phyloP scores from a whole-genome alignment of 23 red algal genomes.

The Gracilaria caudata region DNA sequence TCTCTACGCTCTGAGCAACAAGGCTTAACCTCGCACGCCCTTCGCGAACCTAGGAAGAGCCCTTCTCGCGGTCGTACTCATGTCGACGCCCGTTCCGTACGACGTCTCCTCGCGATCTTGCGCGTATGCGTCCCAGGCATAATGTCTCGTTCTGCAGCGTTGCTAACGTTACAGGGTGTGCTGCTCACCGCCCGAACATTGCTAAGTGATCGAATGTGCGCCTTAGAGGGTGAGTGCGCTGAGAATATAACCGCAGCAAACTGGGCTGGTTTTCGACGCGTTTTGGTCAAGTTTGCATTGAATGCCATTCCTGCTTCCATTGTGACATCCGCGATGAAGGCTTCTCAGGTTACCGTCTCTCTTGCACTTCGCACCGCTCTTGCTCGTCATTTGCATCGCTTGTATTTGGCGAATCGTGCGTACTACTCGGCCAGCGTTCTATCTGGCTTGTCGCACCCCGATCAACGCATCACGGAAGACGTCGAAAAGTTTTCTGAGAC shows the following conservation, averaged over 20 bases:
- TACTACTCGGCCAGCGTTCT: slow-evolving; percentile 81
- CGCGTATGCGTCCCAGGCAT: slow-evolving; percentile 66
- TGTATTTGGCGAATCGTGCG: slow-evolving; percentile 61
- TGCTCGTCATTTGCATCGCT: slow-evolving; percentile 57
- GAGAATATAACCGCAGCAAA: slow-evolving; percentile 68
- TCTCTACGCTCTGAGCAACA: slow-evolving; percentile 38
- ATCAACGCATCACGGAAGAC: slow-evolving; percentile 84
- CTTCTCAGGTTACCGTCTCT: slow-evolving; percentile 64
- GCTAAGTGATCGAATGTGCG: slow-evolving; percentile 62
- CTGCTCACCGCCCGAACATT: slow-evolving; percentile 64
- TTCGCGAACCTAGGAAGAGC: slow-evolving; percentile 20
- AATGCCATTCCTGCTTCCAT: slow-evolving; percentile 70
- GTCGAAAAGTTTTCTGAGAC: slow-evolving; percentile 85
- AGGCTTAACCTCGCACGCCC: slow-evolving; percentile 26
- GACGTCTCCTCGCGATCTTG: slow-evolving; percentile 53
- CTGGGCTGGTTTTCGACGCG: slow-evolving; percentile 67
- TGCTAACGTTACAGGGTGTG: slow-evolving; percentile 57
- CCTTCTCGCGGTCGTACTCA: slow-evolving; percentile 4
- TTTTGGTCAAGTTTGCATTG: slow-evolving; percentile 52
- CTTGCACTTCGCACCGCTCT: slow-evolving; percentile 66
- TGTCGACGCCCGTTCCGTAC: slow-evolving; percentile 62
- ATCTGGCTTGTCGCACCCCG: slow-evolving; percentile 59
- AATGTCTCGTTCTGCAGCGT: slow-evolving; percentile 32
- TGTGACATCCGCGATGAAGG: slow-evolving; percentile 80
- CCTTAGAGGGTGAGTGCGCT: slow-evolving; percentile 71